Evolutionary conservation across 345 rosid genomes (phyloP).

Genomic region (Lepidium africanum): DNA sequence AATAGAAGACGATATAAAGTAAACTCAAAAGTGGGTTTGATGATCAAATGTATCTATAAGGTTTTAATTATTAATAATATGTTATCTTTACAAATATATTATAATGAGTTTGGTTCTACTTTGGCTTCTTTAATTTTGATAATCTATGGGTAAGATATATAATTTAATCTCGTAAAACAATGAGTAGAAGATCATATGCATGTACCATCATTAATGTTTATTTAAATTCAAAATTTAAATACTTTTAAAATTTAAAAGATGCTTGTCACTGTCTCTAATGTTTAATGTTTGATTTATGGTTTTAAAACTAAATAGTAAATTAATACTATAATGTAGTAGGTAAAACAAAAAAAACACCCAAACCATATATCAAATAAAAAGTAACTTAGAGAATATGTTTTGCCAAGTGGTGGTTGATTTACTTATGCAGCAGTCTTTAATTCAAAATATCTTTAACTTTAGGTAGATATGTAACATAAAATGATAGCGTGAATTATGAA

Average conservation of each 20-base stretch:
- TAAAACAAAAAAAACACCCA: background rate
- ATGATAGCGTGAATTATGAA: no score
- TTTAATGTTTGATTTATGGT: background rate
- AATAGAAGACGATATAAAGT: background rate
- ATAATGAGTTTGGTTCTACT: background rate
- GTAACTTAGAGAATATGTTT: no score
- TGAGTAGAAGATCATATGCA: background rate
- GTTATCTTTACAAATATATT: no score
- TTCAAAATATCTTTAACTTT: no score
- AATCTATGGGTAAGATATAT: background rate
- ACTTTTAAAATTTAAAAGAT: no score
- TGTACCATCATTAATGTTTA: no score
- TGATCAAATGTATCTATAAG: conserved; percentile 6
- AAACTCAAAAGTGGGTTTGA: conserved; percentile 13
- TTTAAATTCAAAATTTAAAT: no score
- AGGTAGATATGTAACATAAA: no score
- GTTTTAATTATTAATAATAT: background rate
- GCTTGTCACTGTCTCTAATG: background rate
- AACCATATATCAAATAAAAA: no score
- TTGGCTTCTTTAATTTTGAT: background rate
- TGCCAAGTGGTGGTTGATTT: no score
- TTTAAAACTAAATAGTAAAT: background rate
- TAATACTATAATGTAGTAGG: background rate
- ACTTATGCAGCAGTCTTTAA: no score
- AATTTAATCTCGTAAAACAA: background rate